phyloP scores from a whole-genome alignment of 257 asterid species.

The Eucommia ulmoides region DNA sequence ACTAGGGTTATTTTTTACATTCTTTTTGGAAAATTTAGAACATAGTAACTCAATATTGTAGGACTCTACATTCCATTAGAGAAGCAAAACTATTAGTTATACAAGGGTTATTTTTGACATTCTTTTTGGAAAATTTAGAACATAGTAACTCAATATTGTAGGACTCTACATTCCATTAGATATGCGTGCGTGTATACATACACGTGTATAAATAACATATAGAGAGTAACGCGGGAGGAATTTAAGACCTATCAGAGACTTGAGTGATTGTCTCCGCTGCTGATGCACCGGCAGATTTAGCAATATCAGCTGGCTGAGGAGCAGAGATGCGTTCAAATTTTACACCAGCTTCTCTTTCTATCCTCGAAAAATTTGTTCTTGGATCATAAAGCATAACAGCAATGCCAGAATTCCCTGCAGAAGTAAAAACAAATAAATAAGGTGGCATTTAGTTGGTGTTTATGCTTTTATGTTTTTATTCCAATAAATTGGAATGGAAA shows the following conservation, averaged over 20 bases:
- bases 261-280: constrained; percentile 64
- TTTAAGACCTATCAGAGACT: constrained; percentile 72
- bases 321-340: constrained; percentile 85
- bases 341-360: constrained; percentile 92
- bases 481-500: too few relatives aligned
- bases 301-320: constrained; percentile 96
- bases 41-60: too few relatives aligned
- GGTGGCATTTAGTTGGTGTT: too few relatives aligned
- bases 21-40: too few relatives aligned
- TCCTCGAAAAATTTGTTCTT: constrained; percentile 68
- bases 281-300: constrained; percentile 72
- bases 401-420: constrained; percentile 73
- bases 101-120: too few relatives aligned
- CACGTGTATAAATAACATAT: neutral
- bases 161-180: too few relatives aligned
- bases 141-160: too few relatives aligned
- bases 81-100: too few relatives aligned
- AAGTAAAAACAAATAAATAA: constrained; percentile 3
- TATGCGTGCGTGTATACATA: neutral
- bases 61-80: too few relatives aligned
- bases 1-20: too few relatives aligned
- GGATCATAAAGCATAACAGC: constrained; percentile 98
- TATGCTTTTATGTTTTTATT: too few relatives aligned
- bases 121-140: too few relatives aligned
- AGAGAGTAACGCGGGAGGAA: neutral